These are phyloP conservation scores for Phyllachora maydis DNA, from an alignment of 2,329 filamentous ascomycete genomes.

Conservation along the genomic window DNA sequence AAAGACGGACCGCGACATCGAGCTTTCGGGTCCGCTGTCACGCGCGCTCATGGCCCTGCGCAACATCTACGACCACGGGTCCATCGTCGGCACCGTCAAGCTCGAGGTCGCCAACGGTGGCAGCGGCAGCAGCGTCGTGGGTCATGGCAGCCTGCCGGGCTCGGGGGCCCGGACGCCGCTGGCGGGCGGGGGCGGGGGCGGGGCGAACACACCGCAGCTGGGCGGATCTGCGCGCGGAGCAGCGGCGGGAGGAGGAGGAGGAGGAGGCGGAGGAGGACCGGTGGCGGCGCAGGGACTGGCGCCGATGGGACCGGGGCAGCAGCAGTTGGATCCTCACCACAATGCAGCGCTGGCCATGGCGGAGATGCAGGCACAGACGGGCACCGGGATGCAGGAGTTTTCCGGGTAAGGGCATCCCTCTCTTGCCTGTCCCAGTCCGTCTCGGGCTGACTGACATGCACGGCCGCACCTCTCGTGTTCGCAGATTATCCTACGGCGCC, in stretches of 20 bases:
- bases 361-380: conserved; percentile 45
- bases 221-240: conserved; percentile 1
- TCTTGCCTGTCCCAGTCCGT: neutral
- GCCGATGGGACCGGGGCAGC: conserved; percentile 5
- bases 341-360: conserved; percentile 45
- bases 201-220: conserved; percentile 2
- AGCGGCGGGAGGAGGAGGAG: neutral
- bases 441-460: conserved; percentile 1
- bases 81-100: conserved; percentile 23
- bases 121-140: too few relatives aligned
- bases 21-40: conserved; percentile 38
- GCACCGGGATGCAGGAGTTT: conserved; percentile 24
- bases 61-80: conserved; percentile 47
- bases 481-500: too few relatives aligned
- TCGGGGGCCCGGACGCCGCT: conserved; percentile 24
- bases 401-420: conserved; percentile 12
- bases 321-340: conserved; percentile 34
- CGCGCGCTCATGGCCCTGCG: conserved; percentile 38
- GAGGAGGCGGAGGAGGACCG: too few relatives aligned
- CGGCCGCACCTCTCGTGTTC: conserved; percentile 6
- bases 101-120: conserved; percentile 29
- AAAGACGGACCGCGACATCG: conserved; percentile 36
- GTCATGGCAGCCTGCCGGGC: conserved; percentile 18
- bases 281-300: too few relatives aligned
- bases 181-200: conserved; percentile 7